A percentile compares a stretch with the other conserved stretches of the same genome.
These are phyloP conservation scores for Orbilia oligospora DNA, from an alignment of 2,329 filamentous ascomycete genomes.

Conservation along the genomic window DNA sequence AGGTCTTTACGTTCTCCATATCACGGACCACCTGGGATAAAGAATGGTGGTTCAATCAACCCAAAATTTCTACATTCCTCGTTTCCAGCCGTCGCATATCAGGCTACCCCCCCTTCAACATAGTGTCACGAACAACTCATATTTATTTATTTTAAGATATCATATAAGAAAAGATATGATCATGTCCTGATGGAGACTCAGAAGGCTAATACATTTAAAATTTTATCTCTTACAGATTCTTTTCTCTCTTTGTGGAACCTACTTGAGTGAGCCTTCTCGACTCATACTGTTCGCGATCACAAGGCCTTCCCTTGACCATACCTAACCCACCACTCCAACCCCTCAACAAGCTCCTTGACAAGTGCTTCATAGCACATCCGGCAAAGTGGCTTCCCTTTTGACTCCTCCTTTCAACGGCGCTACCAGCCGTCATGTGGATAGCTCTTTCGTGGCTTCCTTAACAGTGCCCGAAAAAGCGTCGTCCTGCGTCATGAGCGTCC, in stretches of 20 bases:
- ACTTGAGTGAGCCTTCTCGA: constrained; percentile 14
- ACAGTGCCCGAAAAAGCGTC: constrained; percentile 49
- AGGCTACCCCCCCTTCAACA: constrained; percentile 19
- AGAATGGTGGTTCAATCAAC: constrained; percentile 53
- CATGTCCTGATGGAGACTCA: not conserved
- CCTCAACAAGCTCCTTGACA: constrained; percentile 21
- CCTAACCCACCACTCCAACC: constrained; percentile 14
- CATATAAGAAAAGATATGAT: constrained; percentile 11
- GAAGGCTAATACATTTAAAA: constrained; percentile 24
- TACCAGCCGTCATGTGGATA: constrained; percentile 51
- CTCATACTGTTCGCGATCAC: constrained; percentile 1
- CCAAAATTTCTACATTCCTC: constrained; percentile 52
- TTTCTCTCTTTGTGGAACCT: not conserved
- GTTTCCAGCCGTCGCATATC: constrained; percentile 58
- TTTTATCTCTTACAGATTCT: not conserved
- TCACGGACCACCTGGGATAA: constrained; percentile 38
- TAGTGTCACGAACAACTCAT: constrained; percentile 34
- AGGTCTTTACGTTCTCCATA: constrained; percentile 52
- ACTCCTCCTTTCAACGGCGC: constrained; percentile 60
- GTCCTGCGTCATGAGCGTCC: constrained; percentile 58
- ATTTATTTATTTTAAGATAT: constrained; percentile 11
- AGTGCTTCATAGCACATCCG: constrained; percentile 57
- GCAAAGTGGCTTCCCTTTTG: constrained; percentile 60
- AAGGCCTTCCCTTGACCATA: constrained; percentile 23
- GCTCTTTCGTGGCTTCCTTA: constrained; percentile 44